Conservation (phyloP, 352 stramenopile species). For the Labyrinthula sp. region DNA sequence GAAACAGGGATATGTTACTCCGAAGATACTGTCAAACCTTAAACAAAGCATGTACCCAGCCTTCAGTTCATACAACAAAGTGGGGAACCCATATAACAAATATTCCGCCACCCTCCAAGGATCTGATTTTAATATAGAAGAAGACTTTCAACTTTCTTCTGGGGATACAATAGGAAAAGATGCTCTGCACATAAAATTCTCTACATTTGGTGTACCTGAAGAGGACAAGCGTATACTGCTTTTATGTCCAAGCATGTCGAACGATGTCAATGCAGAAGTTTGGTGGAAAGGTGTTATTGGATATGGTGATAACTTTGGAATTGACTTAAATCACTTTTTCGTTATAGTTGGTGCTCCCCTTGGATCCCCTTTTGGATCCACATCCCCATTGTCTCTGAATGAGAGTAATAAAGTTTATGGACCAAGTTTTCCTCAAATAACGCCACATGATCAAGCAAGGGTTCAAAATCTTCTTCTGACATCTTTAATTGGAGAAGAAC, state of each 20-base stretch:
- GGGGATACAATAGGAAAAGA: too few species aligned
- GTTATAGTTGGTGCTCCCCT: conserved; percentile 57
- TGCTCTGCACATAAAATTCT: too few species aligned
- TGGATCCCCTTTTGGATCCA: conserved; percentile 55
- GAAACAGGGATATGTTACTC: too few species aligned
- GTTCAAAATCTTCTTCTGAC: conserved; percentile 53
- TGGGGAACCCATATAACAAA: too few species aligned
- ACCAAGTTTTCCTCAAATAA: conserved; percentile 53
- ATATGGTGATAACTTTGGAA: conserved; percentile 56
- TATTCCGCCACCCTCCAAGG: too few species aligned
- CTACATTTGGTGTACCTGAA: too few species aligned
- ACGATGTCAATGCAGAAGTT: conserved; percentile 52
- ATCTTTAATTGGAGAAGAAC: conserved; percentile 46
- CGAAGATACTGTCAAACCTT: too few species aligned
- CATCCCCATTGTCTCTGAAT: conserved; percentile 45
- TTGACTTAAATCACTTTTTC: conserved; percentile 47
- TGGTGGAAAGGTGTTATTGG: conserved; percentile 67
- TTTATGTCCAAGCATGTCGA: conserved; percentile 57
- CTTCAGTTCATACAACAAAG: too few species aligned
- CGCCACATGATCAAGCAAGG: conserved; percentile 46
- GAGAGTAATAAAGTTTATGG: conserved; percentile 44
- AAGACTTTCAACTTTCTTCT: too few species aligned
- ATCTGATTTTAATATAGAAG: too few species aligned
- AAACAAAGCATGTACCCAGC: too few species aligned
- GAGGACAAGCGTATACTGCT: conserved; percentile 49